Evolutionary conservation across 208 protist genomes (phyloP), one percentile per base, ranked within the genome.

Genomic region (Trypanosoma theileri): DNA sequence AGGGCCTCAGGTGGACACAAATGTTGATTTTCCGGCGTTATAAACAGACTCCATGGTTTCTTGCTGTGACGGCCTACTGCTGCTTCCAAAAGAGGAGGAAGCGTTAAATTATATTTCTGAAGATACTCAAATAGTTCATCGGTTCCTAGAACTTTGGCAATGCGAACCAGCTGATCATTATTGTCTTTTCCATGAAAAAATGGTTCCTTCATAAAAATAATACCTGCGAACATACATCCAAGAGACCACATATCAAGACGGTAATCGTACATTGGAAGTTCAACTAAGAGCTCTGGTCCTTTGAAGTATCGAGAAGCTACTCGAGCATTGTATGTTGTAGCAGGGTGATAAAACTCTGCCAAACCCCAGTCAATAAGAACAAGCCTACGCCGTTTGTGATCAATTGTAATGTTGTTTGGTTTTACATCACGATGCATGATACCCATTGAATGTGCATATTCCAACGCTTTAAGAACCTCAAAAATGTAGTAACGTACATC

Each of bases 381-480:
- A 59, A 99, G 84, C 73, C 88, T 89, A 40, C 92, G 79, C 58
- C 93, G 86, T 55, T 95, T 74, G 84, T 99, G 98, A 84, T 99
- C 98, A 63, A 99, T 99, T 87, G 99, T 98, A 17, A 99, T 92
- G 71, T 99, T 99, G 78, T 99, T 98, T 54, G 98, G 98, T 79
- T 99, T 99, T 45, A 99, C 98, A 67, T 99, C 98, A 31, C 99
- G 86, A 79, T 99, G 99, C 98, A 99, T 99, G 60, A 99, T 99
- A 35, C 99, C 99, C 55, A 92, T 97, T n/a, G 94, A 95, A 79
- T 99, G 98, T 53, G 91, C 96, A 70, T 97, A 99, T 71, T 99
- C 89, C 61, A 99, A 84, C 24, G 98, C 95, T 68, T 97, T 80
- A 46, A 95, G 92, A 48, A 99, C 85, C 85, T 99, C 89, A 79